Base-by-base conservation (phyloP, 2,329 filamentous ascomycete genomes). In the Zasmidium citrigriseum region DNA sequence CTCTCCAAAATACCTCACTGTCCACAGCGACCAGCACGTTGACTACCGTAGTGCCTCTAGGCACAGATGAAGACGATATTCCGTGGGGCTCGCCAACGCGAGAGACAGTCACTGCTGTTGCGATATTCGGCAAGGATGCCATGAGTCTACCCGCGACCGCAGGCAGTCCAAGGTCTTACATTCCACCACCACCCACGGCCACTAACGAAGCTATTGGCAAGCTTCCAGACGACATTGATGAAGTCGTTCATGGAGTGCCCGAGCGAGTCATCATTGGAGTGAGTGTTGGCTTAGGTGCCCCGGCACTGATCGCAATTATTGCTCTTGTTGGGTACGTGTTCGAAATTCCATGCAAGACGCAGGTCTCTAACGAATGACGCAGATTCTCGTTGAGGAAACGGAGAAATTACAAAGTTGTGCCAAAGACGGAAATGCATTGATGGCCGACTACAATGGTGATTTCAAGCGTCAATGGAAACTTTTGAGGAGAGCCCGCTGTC, bases 1-100 rank as follows among this genome's bases (percentile, higher is more conserved):
- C 80, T 0, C 71, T 80, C 14, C 82, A 83, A 64, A 76, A 68
- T 14, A 80, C 81, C 1, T 65, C 64, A 0, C 72, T 72, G 1
- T 75, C 75, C 16, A 74, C 69, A 0, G 51, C 57, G 5, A 79
- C 74, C 0, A 70, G 69, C 16, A 82, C 79, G 0, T 63, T 77
- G 1, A 70, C 76, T 1, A 77, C 79, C 0, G 67, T 76, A 2
- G 41, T 46, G 7, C 10, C 54, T 4, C 27, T 34, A 7, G 53
- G 53, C 16, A 45, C 46, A 11, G 25, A 45, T 20, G 34, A 21
- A 21, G 45, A 12, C 23, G 45, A 47, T 47, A 47, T 47, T 18
- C 12, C 9, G 4, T 47, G 45, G 45, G 12, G 12, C 18, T 16
- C 14, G 34, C 34, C 34, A 9, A 16, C 34, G 12, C 14, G 34